Conservation (phyloP, 2,329 filamentous ascomycete genomes). For the Myriosclerotinia curreyana region DNA sequence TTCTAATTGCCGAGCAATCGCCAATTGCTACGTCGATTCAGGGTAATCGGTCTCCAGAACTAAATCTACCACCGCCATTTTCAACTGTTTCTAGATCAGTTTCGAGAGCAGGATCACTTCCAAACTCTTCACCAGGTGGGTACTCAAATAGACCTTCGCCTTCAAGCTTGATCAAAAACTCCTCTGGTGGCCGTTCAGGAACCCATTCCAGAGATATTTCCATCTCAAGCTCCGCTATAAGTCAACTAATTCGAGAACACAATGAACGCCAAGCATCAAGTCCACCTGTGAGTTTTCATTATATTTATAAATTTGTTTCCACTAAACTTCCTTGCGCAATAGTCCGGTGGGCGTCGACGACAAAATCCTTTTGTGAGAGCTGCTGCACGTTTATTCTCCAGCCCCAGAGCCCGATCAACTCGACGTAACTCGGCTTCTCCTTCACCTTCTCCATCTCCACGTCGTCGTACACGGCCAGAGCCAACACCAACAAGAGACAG, state of each 20-base stretch:
- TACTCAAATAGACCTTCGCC: not conserved
- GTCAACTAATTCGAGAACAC: conserved; percentile 8
- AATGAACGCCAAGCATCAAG: not conserved
- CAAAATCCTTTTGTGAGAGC: conserved; percentile 20
- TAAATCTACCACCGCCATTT: conserved; percentile 37
- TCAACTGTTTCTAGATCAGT: conserved; percentile 32
- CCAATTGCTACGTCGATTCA: not conserved
- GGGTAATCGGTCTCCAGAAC: conserved; percentile 22
- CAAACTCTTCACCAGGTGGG: conserved; percentile 24
- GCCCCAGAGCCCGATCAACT: conserved; percentile 28
- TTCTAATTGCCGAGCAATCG: not conserved
- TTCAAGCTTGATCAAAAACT: conserved; percentile 25
- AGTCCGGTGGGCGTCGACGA: conserved; percentile 22
- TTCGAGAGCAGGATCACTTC: conserved; percentile 29
- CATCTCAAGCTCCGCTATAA: conserved; percentile 13
- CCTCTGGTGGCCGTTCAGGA: conserved; percentile 14
- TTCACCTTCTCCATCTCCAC: conserved; percentile 27
- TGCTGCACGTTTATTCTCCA: conserved; percentile 25
- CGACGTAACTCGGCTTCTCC: conserved; percentile 22
- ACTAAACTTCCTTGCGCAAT: not conserved
- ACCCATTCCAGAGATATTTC: conserved; percentile 6
- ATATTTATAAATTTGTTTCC: not conserved
- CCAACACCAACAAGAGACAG: conserved; percentile 11
- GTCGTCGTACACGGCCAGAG: conserved; percentile 19
- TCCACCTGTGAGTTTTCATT: conserved; percentile 8